A percentile compares a stretch with the other conserved stretches of the same genome.
These are phyloP conservation scores for Beauveria australis DNA, from an alignment of 2,329 filamentous ascomycete species.

Conservation along the genomic window DNA sequence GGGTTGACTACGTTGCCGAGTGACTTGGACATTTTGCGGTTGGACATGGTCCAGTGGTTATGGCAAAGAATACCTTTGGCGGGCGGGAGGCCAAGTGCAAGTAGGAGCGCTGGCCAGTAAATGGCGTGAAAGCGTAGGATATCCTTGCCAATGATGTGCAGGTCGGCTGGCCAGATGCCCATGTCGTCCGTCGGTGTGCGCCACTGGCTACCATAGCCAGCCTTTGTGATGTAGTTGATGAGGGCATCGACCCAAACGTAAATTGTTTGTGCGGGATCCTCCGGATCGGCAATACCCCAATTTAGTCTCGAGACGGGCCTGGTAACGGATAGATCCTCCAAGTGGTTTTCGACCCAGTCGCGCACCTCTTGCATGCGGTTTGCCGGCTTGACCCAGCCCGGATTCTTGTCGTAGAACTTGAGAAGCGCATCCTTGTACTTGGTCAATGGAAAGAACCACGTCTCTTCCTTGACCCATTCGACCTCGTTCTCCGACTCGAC, in stretches of 20 bases:
- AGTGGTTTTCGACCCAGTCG: conserved; percentile 63
- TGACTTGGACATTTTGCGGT: conserved; percentile 93
- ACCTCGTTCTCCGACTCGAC: conserved; percentile 86
- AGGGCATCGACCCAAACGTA: conserved; percentile 98
- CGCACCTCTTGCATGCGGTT: conserved; percentile 72
- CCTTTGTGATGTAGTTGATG: conserved; percentile 84
- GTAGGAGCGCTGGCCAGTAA: conserved; percentile 94
- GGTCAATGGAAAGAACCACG: conserved; percentile 91
- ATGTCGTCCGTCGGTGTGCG: conserved; percentile 52
- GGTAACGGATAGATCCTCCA: conserved; percentile 85
- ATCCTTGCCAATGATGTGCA: conserved; percentile 93
- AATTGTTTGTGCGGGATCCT: conserved; percentile 78
- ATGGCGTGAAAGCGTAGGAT: conserved; percentile 94
- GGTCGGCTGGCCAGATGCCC: conserved; percentile 79
- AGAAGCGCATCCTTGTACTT: conserved; percentile 72
- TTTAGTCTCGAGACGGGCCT: conserved; percentile 66
- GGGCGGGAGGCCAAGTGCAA: conserved; percentile 73
- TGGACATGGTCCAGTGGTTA: conserved; percentile 89
- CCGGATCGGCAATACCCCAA: conserved; percentile 87
- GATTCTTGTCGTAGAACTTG: conserved; percentile 70
- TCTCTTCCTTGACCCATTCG: conserved; percentile 87
- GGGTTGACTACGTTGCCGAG: conserved; percentile 93
- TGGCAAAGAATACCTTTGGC: conserved; percentile 79
- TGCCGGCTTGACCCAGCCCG: conserved; percentile 65
- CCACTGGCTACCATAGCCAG: conserved; percentile 62